Evolutionary conservation across 305 asterid species (phyloP).

Genomic region (Fraxinus latifolia): DNA sequence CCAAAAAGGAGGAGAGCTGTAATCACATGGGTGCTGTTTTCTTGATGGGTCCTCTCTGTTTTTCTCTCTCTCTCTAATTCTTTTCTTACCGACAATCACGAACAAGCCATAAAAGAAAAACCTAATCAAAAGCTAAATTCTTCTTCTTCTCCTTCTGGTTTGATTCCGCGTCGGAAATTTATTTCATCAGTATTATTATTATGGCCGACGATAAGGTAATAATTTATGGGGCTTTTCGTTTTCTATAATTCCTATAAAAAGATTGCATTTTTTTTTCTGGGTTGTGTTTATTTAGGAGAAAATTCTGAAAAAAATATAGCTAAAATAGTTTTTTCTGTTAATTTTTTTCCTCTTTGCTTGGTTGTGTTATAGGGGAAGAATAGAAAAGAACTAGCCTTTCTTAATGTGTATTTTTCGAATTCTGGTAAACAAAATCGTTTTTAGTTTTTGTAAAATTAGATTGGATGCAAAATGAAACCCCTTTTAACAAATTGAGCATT

Average conservation of each 20-base stretch:
- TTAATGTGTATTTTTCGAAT: background rate
- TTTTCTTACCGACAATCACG: constrained; percentile 55
- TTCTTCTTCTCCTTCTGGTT: constrained; percentile 16
- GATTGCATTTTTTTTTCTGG: constrained; percentile 10
- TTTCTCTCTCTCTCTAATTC: constrained; percentile 32
- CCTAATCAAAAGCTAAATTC: constrained; percentile 19
- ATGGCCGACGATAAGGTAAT: constrained; percentile 71
- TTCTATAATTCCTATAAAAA: background rate
- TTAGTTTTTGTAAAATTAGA: background rate
- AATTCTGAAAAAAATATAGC: background rate
- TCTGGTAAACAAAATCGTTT: background rate
- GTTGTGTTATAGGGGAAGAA: constrained; percentile 10
- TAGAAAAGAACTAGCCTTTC: background rate
- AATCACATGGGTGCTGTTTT: constrained; percentile 83
- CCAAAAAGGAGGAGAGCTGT: constrained; percentile 50
- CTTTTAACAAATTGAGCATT: background rate
- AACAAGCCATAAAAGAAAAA: constrained; percentile 40
- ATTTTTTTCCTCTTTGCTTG: constrained; percentile 16
- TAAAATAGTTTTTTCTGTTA: constrained; percentile 2
- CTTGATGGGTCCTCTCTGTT: constrained; percentile 50
- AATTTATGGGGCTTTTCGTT: background rate
- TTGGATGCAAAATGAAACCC: background rate
- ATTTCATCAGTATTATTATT: background rate
- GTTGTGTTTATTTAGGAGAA: constrained; percentile 8
- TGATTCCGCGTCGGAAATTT: constrained; percentile 16